These are phyloP conservation scores for Cutaneotrichosporon mucoides DNA, from an alignment of 1,284 basidiomycete species.

Conservation along the genomic window DNA sequence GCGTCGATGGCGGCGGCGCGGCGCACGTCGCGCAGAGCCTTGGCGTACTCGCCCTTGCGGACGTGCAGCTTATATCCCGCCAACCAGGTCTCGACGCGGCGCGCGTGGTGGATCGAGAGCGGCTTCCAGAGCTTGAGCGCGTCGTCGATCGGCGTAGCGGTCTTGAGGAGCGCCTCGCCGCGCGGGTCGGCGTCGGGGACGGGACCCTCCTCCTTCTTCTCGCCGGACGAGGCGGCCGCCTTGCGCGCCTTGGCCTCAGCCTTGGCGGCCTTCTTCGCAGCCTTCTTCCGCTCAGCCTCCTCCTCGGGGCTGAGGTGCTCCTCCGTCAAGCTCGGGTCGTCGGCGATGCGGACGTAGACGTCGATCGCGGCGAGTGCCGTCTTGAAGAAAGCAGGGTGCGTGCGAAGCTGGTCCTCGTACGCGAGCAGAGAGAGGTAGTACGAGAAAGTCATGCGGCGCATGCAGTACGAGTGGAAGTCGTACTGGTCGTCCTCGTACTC, in stretches of 20 bases:
- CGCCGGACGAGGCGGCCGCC: constrained; percentile 56
- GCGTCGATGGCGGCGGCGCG: constrained; percentile 59
- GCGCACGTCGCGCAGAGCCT: constrained; percentile 68
- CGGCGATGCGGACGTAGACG: constrained; percentile 71
- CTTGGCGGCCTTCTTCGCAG: constrained; percentile 81
- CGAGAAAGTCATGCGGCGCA: constrained; percentile 83
- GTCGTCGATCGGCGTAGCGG: constrained; percentile 67
- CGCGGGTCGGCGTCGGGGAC: constrained; percentile 74
- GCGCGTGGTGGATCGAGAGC: constrained; percentile 56
- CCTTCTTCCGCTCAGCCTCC: constrained; percentile 56
- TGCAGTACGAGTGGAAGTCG: constrained; percentile 94
- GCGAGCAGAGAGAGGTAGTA: constrained; percentile 73
- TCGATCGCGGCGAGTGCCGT: constrained; percentile 68
- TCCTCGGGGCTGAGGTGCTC: constrained; percentile 43
- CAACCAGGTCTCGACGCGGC: constrained; percentile 67
- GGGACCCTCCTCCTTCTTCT: constrained; percentile 63
- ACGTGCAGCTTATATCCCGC: constrained; percentile 75
- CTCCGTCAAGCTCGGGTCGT: constrained; percentile 62
- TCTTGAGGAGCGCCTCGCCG: constrained; percentile 65
- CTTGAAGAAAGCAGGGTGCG: constrained; percentile 69
- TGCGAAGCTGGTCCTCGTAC: constrained; percentile 76
- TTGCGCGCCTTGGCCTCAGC: constrained; percentile 82
- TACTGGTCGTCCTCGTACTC: constrained; percentile 94
- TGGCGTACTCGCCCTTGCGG: constrained; percentile 72
- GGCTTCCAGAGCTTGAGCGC: constrained; percentile 72